Base-by-base conservation (phyloP, 176 grass and related monocot genomes). In the Oryza officinalis region DNA sequence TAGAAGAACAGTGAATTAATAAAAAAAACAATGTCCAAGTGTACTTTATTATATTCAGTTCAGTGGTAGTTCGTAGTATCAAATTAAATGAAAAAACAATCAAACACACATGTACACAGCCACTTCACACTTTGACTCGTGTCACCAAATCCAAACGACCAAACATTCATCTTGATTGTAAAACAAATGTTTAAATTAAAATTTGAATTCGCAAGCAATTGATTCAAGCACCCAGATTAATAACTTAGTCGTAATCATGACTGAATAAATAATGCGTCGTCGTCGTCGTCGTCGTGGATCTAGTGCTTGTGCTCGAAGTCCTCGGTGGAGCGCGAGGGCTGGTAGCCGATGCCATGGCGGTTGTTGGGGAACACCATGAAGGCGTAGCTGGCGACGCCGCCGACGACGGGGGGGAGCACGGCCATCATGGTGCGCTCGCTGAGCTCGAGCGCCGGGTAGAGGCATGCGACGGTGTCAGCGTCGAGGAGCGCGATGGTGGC, bases 291-390 rank as follows among this genome's bases (percentile, higher is more conserved):
- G 20, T n/a, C 50, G n/a, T n/a, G n/a, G 5, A 22, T 20, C 75
- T 72, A 85, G 83, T 67, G 8, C 78, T 91, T 85, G 81, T 63
- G 70, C 66, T 85, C 2, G 60, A 88, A 67, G 77, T 81, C 86
- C 66, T 78, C 89, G 60, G 71, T 78, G 1, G 86, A 72, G 30
- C 67, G 26, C 0, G 89, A 40, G 31, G 90, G 86, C 82, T 84
- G 93, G 85, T 95, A 92, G 8, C 93, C 93, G 13, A 95, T 75
- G 22, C 93, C 93, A 31, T 95, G 93, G 3, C 93, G 77, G 70
- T 85, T 95, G 63, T 86, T 88, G 3, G 93, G 93, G 84, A 92
- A 95, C 57, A 71, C 63, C 84, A 90, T 83, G 88, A 92, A 95
- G 9, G 89, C 65, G 69, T 85, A 90, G 64, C 93, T 86, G 0